Evolutionary conservation across 352 stramenopile genomes (phyloP).

Genomic region (Globisporangium heterothallicum): DNA sequence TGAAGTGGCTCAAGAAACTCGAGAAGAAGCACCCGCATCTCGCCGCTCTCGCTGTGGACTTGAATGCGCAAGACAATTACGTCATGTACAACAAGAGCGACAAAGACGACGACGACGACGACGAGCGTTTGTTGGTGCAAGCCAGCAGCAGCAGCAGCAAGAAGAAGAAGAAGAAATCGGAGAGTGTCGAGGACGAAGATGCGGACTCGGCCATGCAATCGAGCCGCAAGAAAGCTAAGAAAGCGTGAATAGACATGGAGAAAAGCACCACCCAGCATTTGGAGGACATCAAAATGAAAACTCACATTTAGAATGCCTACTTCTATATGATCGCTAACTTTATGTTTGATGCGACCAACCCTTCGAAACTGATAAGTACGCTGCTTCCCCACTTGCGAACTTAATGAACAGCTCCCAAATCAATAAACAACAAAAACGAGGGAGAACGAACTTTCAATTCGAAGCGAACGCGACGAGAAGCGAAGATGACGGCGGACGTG

Average conservation of each 20-base stretch:
- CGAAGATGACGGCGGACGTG: conserved; percentile 9
- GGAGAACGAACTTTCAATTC: not conserved
- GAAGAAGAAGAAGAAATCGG: conserved; percentile 25
- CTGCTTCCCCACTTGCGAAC: not conserved
- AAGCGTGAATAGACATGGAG: conserved; percentile 5
- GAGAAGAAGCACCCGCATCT: conserved; percentile 80
- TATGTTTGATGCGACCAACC: not conserved
- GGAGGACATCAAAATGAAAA: not conserved
- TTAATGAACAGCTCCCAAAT: not conserved
- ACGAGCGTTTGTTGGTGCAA: conserved; percentile 2
- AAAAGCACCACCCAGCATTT: too few relatives aligned
- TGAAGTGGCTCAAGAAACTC: conserved; percentile 90
- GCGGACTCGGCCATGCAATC: conserved; percentile 1
- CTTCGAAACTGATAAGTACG: not conserved
- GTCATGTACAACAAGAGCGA: conserved; percentile 63
- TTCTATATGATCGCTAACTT: not conserved
- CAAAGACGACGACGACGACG: conserved; percentile 1
- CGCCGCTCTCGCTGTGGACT: conserved; percentile 55
- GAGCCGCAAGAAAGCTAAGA: conserved; percentile 23
- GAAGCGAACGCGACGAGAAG: not conserved
- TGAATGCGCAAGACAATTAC: conserved; percentile 89
- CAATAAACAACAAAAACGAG: not conserved
- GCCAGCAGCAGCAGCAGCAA: conserved; percentile 14
- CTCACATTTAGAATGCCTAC: not conserved
- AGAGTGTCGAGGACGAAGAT: conserved; percentile 10